Evolutionary conservation across 2,329 filamentous ascomycete species (phyloP), one percentile per base, ranked within the genome.

Genomic region (Neonectria hederae): DNA sequence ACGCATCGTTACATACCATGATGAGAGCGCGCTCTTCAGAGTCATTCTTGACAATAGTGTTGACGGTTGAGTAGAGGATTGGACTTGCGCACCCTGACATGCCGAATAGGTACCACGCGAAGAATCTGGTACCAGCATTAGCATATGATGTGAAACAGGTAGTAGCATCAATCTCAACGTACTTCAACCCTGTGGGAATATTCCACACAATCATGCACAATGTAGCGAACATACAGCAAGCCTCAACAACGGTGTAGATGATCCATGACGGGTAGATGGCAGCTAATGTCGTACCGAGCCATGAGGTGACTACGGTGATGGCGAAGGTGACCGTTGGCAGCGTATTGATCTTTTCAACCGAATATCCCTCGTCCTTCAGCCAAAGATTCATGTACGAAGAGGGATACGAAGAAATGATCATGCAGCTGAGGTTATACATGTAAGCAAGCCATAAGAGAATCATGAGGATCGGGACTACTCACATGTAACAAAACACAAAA

Each of bases 381-480:
- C 75, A 76, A 5, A 76, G 63, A 14, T 60, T 66, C 74, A 76
- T 76, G 40, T 76, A 73, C 8, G 64, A 67, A 17, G 72, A 75
- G 38, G 69, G 72, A 45, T 75, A 75, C 2, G 65, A 56, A 0
- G 72, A 69, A 30, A 74, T 70, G 30, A 62, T 62, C 59, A 62
- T 62, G 43, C 42, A 55, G 64, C 71, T 60, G 2, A 72, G 22
- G 38, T 68, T 68, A 26, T 69, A 72, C 59, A 14, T 52, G n/a
- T n/a, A 63, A 66, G 26, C 38, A 72, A 13, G 3, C 63, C 24
- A 62, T 56, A 35, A 63, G 10, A 9, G 48, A 26, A 30, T 52
- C 1, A 66, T 13, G 26, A 13, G 9, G 30, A 7, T 5, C 11
- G 11, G 42, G 14, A 22, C 14, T 11, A 46, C 67, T 63, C 40